Percentiles rank a stretch among this genome's conserved stretches.
phyloP scores from a whole-genome alignment of 1,284 basidiomycete genomes.

The Psilocybe mexicana region DNA sequence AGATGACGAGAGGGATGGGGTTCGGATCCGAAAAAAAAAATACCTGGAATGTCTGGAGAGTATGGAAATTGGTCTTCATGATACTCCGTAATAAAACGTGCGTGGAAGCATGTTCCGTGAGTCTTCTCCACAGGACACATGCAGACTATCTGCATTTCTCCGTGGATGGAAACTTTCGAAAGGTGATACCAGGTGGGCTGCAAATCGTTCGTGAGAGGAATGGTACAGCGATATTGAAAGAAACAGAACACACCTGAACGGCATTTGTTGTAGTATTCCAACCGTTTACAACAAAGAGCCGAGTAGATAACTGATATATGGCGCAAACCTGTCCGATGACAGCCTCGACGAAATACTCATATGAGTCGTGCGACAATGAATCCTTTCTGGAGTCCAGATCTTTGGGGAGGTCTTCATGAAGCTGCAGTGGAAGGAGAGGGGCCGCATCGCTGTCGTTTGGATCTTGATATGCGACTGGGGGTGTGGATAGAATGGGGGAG shows the following conservation, averaged over 20 bases:
- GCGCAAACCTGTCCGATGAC: slow-evolving; percentile 12
- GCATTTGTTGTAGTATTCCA: slow-evolving; percentile 6
- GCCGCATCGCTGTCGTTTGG: no score
- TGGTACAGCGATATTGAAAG: background rate
- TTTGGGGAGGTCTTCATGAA: no score
- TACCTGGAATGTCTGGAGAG: background rate
- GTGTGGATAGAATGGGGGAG: no score
- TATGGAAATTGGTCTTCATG: background rate
- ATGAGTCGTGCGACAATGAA: background rate
- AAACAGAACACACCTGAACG: background rate
- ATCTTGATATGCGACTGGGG: no score
- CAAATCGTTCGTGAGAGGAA: no score
- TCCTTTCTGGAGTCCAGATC: no score
- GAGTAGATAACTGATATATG: slow-evolving; percentile 12
- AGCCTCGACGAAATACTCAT: slow-evolving; percentile 5
- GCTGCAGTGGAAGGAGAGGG: no score
- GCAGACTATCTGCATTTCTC: no score
- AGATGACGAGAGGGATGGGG: background rate
- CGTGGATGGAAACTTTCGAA: background rate
- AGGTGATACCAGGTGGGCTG: slow-evolving; percentile 7
- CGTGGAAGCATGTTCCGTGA: no score
- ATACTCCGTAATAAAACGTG: no score
- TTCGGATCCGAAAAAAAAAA: background rate
- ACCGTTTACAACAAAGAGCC: slow-evolving; percentile 14
- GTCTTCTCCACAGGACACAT: no score